Evolutionary conservation across 148 eudicot species (phyloP), one percentile per base, ranked within the genome.

Genomic region (Euryodendron excelsum): DNA sequence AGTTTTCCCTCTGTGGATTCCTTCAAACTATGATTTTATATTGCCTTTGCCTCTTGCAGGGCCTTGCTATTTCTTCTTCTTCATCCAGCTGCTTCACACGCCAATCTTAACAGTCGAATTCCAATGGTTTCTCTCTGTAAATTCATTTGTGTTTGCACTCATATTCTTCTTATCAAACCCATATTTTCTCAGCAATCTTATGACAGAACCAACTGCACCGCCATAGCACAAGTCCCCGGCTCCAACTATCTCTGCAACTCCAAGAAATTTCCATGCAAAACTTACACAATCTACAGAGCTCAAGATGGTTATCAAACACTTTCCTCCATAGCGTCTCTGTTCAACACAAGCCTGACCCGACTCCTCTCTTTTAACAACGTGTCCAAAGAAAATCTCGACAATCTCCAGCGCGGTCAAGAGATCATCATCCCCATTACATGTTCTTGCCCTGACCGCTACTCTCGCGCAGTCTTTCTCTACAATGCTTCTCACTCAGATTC

Each of bases 191-290:
- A 55, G 14, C 84, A 73, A 68, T 36, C 34, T 11, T 82, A 82
- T 44, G 84, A 82, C 73, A 77, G 21, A 13, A 33, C 81, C 10
- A 65, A 50, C 41, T 72, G 78, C 81, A 66, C 45, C 11, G 50
- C 81, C 37, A 3, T 44, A 44, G 58, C 41, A n/a, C 69, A 73
- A 59, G 37, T 65, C 11, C 78, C 62, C 12, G 81, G 81, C 28
- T 77, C 81, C 21, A 78, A 68, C 36, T 82, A 77, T 39, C 62
- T 69, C 15, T 82, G 85, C 85, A 73, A 68, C 65, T 58, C 75
- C 20, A 31, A 73, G 21, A 78, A 52, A 48, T 11, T 2, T 33
- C 3, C 68, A 8, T 78, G 79, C 27, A 2, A 74, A 4, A 67
- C 85, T 5, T 82, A 21, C 48, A 74, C 78, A 1, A 55, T 78